Percentiles rank a stretch among this genome's conserved stretches.
These are phyloP conservation scores for Corylus avellana DNA, from an alignment of 306 rosid species.

Conservation along the genomic window DNA sequence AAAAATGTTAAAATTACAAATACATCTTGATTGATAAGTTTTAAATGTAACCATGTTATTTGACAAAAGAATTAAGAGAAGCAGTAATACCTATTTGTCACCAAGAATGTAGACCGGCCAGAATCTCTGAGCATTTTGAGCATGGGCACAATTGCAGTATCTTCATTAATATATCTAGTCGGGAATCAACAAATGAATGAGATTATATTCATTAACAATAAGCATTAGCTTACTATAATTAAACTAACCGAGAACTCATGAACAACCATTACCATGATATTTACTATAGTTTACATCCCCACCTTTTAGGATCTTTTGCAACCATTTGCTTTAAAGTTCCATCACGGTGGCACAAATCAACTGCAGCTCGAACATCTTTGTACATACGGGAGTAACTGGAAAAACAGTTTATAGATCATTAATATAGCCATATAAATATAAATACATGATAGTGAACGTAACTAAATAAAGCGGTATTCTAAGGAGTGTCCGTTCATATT, in stretches of 20 bases:
- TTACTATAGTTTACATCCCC: slow-evolving; percentile 25
- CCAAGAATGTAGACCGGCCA: slow-evolving; percentile 90
- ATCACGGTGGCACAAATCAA: slow-evolving; percentile 97
- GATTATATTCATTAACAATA: slow-evolving; percentile 12
- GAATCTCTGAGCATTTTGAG: slow-evolving; percentile 91
- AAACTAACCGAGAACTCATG: slow-evolving; percentile 2
- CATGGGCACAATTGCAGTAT: slow-evolving; percentile 81
- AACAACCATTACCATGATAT: slow-evolving; percentile 16
- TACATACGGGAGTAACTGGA: slow-evolving; percentile 83
- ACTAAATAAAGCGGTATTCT: slow-evolving; percentile 7
- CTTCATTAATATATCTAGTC: slow-evolving; percentile 81
- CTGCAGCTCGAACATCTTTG: slow-evolving; percentile 99
- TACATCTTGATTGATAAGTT: background rate
- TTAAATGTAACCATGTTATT: background rate
- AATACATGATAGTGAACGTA: background rate
- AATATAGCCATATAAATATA: background rate
- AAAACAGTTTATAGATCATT: slow-evolving; percentile 15
- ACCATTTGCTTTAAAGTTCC: slow-evolving; percentile 99
- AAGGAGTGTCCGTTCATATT: background rate
- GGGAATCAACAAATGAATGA: slow-evolving; percentile 18
- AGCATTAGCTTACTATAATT: slow-evolving; percentile 24
- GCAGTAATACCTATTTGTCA: slow-evolving; percentile 79
- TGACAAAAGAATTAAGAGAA: slow-evolving; percentile 12
- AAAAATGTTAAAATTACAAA: background rate
- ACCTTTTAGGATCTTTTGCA: slow-evolving; percentile 88